phyloP scores from a whole-genome alignment of 345 rosid species.

The Tarenaya hassleriana region DNA sequence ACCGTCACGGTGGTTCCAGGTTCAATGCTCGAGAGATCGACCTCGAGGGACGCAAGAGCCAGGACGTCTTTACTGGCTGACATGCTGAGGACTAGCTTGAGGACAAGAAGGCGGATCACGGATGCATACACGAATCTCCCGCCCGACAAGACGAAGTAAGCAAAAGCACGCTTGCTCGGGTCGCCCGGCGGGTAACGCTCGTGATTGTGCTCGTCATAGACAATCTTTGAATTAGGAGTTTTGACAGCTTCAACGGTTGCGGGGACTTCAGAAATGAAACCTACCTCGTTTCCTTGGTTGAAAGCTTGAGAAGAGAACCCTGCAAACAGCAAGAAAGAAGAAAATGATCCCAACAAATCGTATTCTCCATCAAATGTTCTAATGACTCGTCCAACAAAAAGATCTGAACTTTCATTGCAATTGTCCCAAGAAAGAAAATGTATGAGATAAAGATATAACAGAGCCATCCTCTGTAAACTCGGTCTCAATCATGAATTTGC shows the following conservation, averaged over 20 bases:
- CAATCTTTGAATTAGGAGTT: conserved; percentile 71
- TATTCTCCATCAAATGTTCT: neutral
- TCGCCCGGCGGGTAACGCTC: conserved; percentile 93
- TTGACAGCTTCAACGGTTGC: conserved; percentile 68
- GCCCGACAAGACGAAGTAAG: conserved; percentile 81
- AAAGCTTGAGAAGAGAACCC: conserved; percentile 55
- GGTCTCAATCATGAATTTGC: no score
- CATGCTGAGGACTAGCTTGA: conserved; percentile 87
- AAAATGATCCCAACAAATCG: conserved; percentile 1
- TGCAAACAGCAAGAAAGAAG: conserved; percentile 27
- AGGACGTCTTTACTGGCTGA: conserved; percentile 95
- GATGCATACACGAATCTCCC: conserved; percentile 91
- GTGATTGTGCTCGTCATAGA: conserved; percentile 77
- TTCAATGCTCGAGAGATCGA: conserved; percentile 79
- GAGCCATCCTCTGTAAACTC: no score
- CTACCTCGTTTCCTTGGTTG: conserved; percentile 39
- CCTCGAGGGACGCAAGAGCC: conserved; percentile 91
- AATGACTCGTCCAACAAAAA: neutral
- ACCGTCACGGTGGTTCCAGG: conserved; percentile 86
- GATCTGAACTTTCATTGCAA: neutral
- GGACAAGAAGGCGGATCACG: conserved; percentile 66
- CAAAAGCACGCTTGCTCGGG: conserved; percentile 94
- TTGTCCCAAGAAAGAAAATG: neutral
- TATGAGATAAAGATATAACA: no score
- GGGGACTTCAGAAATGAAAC: conserved; percentile 34